Conservation (phyloP, 768 basidiomycete species). For the Amanita subjunquillea region DNA sequence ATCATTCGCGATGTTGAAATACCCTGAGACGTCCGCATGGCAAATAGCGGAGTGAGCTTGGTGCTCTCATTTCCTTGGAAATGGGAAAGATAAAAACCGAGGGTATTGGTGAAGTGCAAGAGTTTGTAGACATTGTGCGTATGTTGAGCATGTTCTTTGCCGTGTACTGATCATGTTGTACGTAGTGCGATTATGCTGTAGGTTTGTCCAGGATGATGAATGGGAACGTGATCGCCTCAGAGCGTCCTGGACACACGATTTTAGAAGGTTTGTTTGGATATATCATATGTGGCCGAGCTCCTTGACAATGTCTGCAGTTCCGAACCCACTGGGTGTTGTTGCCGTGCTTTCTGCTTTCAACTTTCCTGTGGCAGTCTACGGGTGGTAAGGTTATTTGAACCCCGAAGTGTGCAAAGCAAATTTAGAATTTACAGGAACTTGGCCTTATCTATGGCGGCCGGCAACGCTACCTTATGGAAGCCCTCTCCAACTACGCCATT, state of each 20-base stretch:
- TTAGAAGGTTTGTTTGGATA: slow-evolving; percentile 53
- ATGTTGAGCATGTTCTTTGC: not conserved
- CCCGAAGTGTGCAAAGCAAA: too few species aligned
- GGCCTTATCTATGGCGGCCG: slow-evolving; percentile 77
- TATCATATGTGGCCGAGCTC: slow-evolving; percentile 6
- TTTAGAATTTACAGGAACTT: slow-evolving; percentile 56
- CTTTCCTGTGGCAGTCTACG: slow-evolving; percentile 91
- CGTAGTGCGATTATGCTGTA: slow-evolving; percentile 87
- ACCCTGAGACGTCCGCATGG: slow-evolving; percentile 8
- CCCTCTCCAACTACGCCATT: slow-evolving; percentile 85
- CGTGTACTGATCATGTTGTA: not conserved
- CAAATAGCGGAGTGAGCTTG: slow-evolving; percentile 61
- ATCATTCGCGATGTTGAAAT: slow-evolving; percentile 1
- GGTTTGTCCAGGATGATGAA: slow-evolving; percentile 94
- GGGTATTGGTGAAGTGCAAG: slow-evolving; percentile 89
- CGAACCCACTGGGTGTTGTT: slow-evolving; percentile 74
- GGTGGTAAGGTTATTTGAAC: slow-evolving; percentile 45
- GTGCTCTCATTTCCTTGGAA: slow-evolving; percentile 76
- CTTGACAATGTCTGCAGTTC: slow-evolving; percentile 40
- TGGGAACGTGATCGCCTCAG: slow-evolving; percentile 78
- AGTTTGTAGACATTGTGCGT: slow-evolving; percentile 84
- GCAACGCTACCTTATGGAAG: slow-evolving; percentile 94
- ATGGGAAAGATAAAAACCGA: slow-evolving; percentile 91
- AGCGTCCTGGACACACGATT: slow-evolving; percentile 85
- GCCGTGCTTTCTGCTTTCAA: slow-evolving; percentile 89